Base-by-base conservation (phyloP, 495 filamentous ascomycete genomes). In the Sordaria brevicollis region DNA sequence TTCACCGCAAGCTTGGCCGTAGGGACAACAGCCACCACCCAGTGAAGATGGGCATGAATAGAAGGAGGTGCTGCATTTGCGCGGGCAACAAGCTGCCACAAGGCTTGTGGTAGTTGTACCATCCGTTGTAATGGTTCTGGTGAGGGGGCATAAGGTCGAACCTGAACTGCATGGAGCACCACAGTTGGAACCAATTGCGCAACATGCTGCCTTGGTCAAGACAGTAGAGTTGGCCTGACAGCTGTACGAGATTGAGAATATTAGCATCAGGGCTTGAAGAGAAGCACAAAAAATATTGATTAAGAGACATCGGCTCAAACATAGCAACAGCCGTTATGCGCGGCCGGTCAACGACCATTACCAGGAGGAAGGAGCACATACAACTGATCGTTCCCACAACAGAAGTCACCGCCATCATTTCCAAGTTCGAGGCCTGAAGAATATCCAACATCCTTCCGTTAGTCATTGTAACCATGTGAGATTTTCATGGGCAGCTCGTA, bases 11-110 rank as follows among this genome's bases (percentile, higher is more conserved):
- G 70, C 70, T 7, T 66, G 71, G 36, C 77, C 78, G 68, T 81
- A 80, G 11, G 71, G 65, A 65, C 85, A 86, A 74, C 84, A 86
- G 25, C 78, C 77, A 29, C 80, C 80, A 69, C 81, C 83, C 25
- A 83, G 77, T 41, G 66, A 65, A 8, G 35, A 0, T 33, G 82
- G 77, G 71, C 84, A 86, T 25, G 79, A 78, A 73, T 79, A 83
- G 65, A 74, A 79, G 70, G 81, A 78, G 34, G 70, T 76, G 3
- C 74, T 67, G 69, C 83, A 85, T 13, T 36, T 8, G 34, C 82
- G 81, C 25, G 66, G 65, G 68, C 83, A 85, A 73, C 83, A 85
- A 54, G 76, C 76, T 7, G 74, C 17, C 15, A n/a, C 31, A 43
- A 73, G 1, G 5, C 73, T 70, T 17, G 74, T 77, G 9, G 72